Conservation (phyloP, 345 rosid species). For the Psidium friedrichsthalianum region DNA sequence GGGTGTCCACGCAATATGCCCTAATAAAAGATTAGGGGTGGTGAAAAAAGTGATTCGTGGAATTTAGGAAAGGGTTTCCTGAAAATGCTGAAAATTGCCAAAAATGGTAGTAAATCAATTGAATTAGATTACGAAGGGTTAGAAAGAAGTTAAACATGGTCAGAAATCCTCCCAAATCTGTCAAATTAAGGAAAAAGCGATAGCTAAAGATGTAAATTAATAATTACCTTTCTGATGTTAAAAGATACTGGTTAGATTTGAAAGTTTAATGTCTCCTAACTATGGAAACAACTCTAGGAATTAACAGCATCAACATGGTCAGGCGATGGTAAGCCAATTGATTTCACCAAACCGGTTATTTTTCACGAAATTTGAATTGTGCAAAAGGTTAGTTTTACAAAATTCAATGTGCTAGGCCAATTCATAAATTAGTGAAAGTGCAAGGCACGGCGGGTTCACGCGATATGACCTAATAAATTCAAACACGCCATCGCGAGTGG, state of each 20-base stretch:
- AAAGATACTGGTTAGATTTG: too few species aligned
- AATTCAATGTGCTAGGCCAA: not conserved
- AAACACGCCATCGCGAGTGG: too few species aligned
- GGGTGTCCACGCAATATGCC: not conserved
- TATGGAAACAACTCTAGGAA: not conserved
- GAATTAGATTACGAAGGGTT: not conserved
- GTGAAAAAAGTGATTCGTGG: not conserved
- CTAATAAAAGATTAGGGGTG: not conserved
- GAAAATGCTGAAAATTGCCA: not conserved
- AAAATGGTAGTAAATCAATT: not conserved
- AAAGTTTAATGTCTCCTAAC: not conserved
- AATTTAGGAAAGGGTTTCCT: not conserved
- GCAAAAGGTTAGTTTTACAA: not conserved
- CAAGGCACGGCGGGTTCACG: not conserved
- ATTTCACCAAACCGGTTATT: not conserved
- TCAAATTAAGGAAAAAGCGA: not conserved
- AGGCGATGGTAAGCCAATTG: not conserved
- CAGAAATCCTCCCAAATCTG: not conserved
- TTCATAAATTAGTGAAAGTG: not conserved
- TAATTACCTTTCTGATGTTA: not conserved
- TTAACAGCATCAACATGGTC: not conserved
- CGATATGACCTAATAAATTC: not conserved
- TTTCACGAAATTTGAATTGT: not conserved
- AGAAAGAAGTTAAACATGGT: not conserved
- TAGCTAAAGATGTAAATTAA: not conserved